These are phyloP conservation scores for Amauroascus verrucosus DNA, from an alignment of 2,329 filamentous ascomycete species.

Conservation along the genomic window DNA sequence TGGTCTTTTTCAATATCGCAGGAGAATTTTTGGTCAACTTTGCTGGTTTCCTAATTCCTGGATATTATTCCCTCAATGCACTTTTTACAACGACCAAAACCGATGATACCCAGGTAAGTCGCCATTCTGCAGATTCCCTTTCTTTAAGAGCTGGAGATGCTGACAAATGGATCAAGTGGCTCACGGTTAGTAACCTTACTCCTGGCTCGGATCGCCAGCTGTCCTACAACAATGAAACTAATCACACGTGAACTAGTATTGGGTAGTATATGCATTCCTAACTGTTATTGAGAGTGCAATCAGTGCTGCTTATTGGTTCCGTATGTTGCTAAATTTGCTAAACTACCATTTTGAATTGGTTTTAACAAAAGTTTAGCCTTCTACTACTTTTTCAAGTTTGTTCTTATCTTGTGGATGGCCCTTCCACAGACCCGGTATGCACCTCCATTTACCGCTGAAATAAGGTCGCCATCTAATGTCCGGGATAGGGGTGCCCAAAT, in stretches of 20 bases:
- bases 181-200: conserved; percentile 41
- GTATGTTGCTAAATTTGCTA: conserved; percentile 28
- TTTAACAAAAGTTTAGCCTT: conserved; percentile 48
- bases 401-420: conserved; percentile 93
- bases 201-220: conserved; percentile 6
- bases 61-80: conserved; percentile 56
- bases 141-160: conserved; percentile 7
- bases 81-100: conserved; percentile 50
- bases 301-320: conserved; percentile 61
- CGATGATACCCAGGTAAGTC: conserved; percentile 54
- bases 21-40: conserved; percentile 59
- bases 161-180: conserved; percentile 42
- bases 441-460: not conserved
- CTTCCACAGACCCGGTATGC: conserved; percentile 86
- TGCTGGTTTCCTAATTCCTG: conserved; percentile 54
- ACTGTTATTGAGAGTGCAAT: conserved; percentile 56
- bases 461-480: conserved; percentile 10
- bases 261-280: conserved; percentile 57
- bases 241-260: conserved; percentile 43
- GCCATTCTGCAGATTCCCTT: not conserved
- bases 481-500: conserved; percentile 73
- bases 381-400: conserved; percentile 99
- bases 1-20: conserved; percentile 62
- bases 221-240: conserved; percentile 13
- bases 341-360: conserved; percentile 19